Evolutionary conservation across 768 basidiomycete genomes (phyloP).

Genomic region (Pisolithus sp.): DNA sequence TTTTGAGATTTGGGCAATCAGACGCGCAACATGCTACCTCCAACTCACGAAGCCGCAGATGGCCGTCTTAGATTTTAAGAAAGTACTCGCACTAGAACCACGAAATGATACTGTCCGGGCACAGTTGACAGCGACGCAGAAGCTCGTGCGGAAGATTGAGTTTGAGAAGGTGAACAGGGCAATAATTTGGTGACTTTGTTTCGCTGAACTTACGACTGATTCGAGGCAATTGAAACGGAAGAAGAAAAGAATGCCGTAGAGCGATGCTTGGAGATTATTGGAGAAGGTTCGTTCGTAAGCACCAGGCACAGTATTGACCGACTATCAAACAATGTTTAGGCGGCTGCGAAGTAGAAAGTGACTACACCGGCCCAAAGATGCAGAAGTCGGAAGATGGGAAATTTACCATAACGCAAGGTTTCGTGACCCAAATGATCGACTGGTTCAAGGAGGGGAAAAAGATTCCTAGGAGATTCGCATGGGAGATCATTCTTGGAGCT

Average conservation of each 20-base stretch:
- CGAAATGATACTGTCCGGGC: slow-evolving; percentile 72
- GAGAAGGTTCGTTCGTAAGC: slow-evolving; percentile 47
- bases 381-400: slow-evolving; percentile 51
- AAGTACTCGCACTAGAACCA: slow-evolving; percentile 77
- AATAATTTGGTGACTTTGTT: background rate
- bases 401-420: slow-evolving; percentile 69
- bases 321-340: slow-evolving; percentile 34
- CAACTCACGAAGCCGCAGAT: slow-evolving; percentile 83
- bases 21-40: slow-evolving; percentile 86
- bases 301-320: slow-evolving; percentile 4
- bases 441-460: slow-evolving; percentile 95
- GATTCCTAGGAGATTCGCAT: slow-evolving; percentile 83
- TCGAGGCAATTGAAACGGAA: slow-evolving; percentile 85
- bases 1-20: slow-evolving; percentile 16
- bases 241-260: slow-evolving; percentile 77
- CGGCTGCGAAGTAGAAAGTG: slow-evolving; percentile 69
- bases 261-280: slow-evolving; percentile 73
- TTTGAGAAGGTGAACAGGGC: slow-evolving; percentile 71
- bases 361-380: slow-evolving; percentile 73
- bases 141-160: slow-evolving; percentile 82
- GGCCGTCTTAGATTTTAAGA: slow-evolving; percentile 85
- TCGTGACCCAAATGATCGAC: slow-evolving; percentile 79
- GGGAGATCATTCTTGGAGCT: slow-evolving; percentile 93
- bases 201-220: slow-evolving; percentile 1
- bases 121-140: slow-evolving; percentile 85